A percentile compares a stretch with the other conserved stretches of the same genome.
phyloP scores from a whole-genome alignment of 345 rosid species.

The Clarkia xantiana region DNA sequence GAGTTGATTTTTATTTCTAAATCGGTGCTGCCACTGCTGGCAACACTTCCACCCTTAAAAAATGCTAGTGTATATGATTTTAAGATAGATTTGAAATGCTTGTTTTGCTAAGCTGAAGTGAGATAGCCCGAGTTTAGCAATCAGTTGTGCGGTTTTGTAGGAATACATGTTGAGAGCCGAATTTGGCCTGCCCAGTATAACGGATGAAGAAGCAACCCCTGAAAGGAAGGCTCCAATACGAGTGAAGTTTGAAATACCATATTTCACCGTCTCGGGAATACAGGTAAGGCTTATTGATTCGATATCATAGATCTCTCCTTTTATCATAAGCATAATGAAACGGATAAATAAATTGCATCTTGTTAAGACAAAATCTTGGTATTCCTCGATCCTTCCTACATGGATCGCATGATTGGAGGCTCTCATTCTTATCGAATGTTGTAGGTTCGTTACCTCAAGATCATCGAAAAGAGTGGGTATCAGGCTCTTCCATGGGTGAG shows the following conservation, averaged over 20 bases:
- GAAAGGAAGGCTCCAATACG: constrained; percentile 87
- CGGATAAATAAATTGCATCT: too few relatives aligned
- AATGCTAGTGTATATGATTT: too few relatives aligned
- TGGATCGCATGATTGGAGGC: constrained; percentile 1
- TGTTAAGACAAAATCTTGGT: neutral
- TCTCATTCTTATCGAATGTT: constrained; percentile 6
- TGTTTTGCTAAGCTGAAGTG: constrained; percentile 1
- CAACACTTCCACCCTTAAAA: too few relatives aligned
- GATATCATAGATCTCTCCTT: constrained; percentile 1
- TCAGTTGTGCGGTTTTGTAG: constrained; percentile 14
- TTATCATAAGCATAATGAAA: neutral
- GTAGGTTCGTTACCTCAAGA: constrained; percentile 93
- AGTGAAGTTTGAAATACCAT: constrained; percentile 89
- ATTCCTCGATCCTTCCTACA: neutral
- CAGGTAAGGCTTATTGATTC: constrained; percentile 37
- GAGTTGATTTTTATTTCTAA: too few relatives aligned
- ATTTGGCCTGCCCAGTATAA: constrained; percentile 74
- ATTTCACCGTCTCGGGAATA: constrained; percentile 88
- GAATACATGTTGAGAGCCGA: constrained; percentile 93
- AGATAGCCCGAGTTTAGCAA: too few relatives aligned
- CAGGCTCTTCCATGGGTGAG: constrained; percentile 99
- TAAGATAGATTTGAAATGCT: too few relatives aligned
- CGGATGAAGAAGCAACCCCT: constrained; percentile 66
- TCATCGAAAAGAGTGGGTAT: constrained; percentile 93
- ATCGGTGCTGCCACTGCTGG: too few relatives aligned